These are phyloP conservation scores for Solanum aculeatissimum DNA, from an alignment of 305 asterid genomes.

Conservation along the genomic window DNA sequence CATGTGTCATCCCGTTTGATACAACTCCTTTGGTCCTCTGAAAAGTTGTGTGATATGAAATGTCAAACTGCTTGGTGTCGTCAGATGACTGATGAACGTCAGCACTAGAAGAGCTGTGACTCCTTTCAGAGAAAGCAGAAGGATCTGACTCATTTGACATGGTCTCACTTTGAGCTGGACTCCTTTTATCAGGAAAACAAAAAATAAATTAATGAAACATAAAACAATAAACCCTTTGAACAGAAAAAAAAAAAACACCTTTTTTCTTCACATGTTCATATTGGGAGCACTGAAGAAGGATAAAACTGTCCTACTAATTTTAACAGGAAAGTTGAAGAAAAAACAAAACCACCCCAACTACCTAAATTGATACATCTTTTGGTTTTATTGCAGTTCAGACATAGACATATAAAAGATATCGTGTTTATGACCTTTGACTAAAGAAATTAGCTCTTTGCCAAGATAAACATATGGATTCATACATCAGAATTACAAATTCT, in stretches of 20 bases:
- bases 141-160: constrained; percentile 62
- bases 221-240: background rate
- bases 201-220: background rate
- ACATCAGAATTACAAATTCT: background rate
- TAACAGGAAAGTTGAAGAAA: background rate
- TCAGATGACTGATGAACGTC: constrained; percentile 25
- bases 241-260: background rate
- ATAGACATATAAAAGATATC: background rate
- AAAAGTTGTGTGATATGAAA: constrained; percentile 33
- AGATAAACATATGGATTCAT: background rate
- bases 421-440: background rate
- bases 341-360: background rate
- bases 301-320: background rate
- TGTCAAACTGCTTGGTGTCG: constrained; percentile 23
- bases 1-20: constrained; percentile 21
- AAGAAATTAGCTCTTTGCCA: background rate
- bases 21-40: constrained; percentile 24
- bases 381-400: background rate
- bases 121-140: constrained; percentile 44
- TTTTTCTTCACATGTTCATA: background rate
- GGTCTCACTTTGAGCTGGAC: constrained; percentile 60
- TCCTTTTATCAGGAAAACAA: constrained; percentile 30
- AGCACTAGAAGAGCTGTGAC: constrained; percentile 14
- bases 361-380: background rate
- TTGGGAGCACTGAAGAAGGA: background rate